Evolutionary conservation across 106 monocot species (phyloP), one percentile per base, ranked within the genome.

Genomic region (Amphibolis antarctica): DNA sequence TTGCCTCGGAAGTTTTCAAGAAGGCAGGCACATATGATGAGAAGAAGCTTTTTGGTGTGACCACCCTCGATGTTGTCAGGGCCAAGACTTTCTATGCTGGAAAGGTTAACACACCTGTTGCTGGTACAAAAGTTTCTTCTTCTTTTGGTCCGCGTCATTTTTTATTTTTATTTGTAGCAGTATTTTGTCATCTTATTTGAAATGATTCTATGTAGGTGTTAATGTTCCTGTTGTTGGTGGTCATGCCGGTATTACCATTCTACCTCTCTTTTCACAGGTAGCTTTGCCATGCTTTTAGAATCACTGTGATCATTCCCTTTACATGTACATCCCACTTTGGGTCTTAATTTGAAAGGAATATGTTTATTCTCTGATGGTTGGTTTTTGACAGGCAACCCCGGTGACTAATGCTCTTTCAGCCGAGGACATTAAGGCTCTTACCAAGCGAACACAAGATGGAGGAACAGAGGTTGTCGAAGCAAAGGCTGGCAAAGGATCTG

Each of bases 401-500:
- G 47, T 77, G 7, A 65, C 66, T n/a, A 94, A 86, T 72, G 75
- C 89, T 53, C 77, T 94, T 55, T 68, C 79, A 12, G 31, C 53
- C 23, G 94, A 89, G 58, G 89, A 94, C 49, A 84, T 89, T 10
- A 79, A 75, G 67, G 88, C 88, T 53, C 88, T 93, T 25, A 89
- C 93, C 14, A 93, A 93, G 78, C 79, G 93, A 62, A 93, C 93
- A n/a, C 93, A 93, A 61, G 93, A 93, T 73, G 93, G 93, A 66
- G 93, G 93, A 31, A 94, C 94, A 22, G 89, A 94, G 68, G 94
- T 94, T 22, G 94, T 94, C 30, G 94, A 94, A 66, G 94, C 94
- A 42, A 94, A 89, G 71, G 94, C 94, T 75, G 94, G 94, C 45
- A 94, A 94, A 67, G 94, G 89, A 44, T 94, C 94, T 84, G 94